These are phyloP conservation scores for Pseudotsuga menziesii DNA, from an alignment of 75 land plant species.

Conservation along the genomic window DNA sequence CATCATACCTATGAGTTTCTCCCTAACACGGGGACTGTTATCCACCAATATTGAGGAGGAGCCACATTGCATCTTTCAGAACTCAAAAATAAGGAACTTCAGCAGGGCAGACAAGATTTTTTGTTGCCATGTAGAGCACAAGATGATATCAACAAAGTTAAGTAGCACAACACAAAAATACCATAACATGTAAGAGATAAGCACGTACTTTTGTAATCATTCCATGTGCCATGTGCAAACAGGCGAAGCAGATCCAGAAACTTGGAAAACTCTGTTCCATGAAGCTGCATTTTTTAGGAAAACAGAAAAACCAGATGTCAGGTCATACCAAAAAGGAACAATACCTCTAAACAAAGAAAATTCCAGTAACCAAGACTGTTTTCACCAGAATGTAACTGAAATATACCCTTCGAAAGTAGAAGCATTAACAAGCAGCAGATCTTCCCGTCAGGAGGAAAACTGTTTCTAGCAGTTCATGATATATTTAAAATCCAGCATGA, in stretches of 20 bases:
- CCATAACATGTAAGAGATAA: not conserved
- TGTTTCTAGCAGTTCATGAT: not conserved
- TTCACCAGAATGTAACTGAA: not conserved
- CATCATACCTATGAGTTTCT: no score
- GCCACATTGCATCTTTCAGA: no score
- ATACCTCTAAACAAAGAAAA: not conserved
- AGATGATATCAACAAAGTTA: not conserved
- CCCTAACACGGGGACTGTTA: no score
- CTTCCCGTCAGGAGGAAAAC: not conserved
- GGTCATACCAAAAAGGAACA: not conserved
- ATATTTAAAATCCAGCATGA: not conserved
- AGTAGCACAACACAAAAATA: not conserved
- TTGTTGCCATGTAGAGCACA: not conserved
- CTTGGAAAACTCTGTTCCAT: slow-evolving; percentile 66
- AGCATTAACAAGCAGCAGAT: not conserved
- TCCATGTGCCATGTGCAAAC: slow-evolving; percentile 97
- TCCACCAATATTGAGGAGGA: no score
- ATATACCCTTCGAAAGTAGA: no score
- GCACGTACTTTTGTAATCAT: slow-evolving; percentile 87
- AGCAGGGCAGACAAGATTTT: not conserved
- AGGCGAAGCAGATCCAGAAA: slow-evolving; percentile 75
- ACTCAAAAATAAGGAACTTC: no score
- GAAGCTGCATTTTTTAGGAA: slow-evolving; percentile 47
- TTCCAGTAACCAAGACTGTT: not conserved
- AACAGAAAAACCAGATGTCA: no score